Evolutionary conservation across 176 grass and related monocot species (phyloP), one percentile per base, ranked within the genome.

Genomic region (Oropetium thomaeum): DNA sequence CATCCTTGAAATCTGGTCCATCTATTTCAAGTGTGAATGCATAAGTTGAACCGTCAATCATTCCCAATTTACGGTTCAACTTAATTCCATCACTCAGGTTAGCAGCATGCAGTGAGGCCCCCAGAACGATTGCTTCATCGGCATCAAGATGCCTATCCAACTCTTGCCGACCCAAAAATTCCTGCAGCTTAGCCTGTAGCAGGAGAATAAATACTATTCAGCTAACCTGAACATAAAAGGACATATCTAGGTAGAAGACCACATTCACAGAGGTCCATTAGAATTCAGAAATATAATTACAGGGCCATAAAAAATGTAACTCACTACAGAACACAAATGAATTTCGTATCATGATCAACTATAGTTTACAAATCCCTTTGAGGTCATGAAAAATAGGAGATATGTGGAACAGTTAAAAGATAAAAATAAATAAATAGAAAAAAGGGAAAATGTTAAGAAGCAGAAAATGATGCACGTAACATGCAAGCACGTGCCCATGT

Each of bases 21-120:
- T 78, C 80, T 75, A 99, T 83, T 72, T 99, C 91, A 73, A 99
- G 80, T 51, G 80, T 16, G 45, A 99, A 90, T 67, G 89, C 92
- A 90, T 96, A 99, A 70, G 87, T 75, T 86, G 96, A 99, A 60
- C 96, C 96, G 58, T 99, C 96, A 71, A 96, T 86, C 92, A 99
- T 92, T 54, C 96, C 96, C 66, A 99, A 71, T 79, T 99, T 99
- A 67, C 92, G 92, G 74, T 99, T 99, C 58, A 99, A 74, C 86
- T 99, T 99, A 70, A 99, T 99, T 79, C 96, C 96, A 65, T 99
- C 96, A 82, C 92, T 99, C 75, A 99, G 76, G 72, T 99, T 99
- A 79, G 96, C 96, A 84, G 96, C 92, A 84, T 90, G 89, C 80
- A 99, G 76, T 84, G 96, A 99, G 30, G 96, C 79, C 47, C 96